Percentiles rank a stretch among this genome's conserved stretches.
These are phyloP conservation scores for Aplosporella prunicola DNA, from an alignment of 2,329 filamentous ascomycete species.

Conservation along the genomic window DNA sequence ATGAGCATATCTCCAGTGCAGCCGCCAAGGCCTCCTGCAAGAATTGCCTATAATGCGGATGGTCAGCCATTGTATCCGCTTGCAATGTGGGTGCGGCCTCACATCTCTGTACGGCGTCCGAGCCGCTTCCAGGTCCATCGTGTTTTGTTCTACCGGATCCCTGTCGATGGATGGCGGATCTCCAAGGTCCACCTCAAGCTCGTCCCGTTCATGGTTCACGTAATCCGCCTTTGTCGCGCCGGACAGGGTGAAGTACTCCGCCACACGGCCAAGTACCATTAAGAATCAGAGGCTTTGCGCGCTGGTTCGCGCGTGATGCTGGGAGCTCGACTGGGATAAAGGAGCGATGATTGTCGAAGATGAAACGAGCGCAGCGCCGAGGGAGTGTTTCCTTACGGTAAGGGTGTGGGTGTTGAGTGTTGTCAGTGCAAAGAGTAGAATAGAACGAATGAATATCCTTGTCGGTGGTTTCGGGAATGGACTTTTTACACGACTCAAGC, in stretches of 20 bases:
- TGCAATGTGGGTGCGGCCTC: constrained; percentile 13
- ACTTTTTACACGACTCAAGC: too few relatives aligned
- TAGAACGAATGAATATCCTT: too few relatives aligned
- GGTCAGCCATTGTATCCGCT: constrained; percentile 1
- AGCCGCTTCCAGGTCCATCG: constrained; percentile 32
- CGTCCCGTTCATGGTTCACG: constrained; percentile 28
- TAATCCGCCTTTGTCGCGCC: constrained; percentile 23
- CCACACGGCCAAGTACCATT: constrained; percentile 43
- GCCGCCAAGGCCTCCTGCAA: constrained; percentile 87
- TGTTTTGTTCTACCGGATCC: constrained; percentile 16
- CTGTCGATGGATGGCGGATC: constrained; percentile 18
- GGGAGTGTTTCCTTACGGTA: too few relatives aligned
- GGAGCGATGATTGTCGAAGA: too few relatives aligned
- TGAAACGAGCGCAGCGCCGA: too few relatives aligned
- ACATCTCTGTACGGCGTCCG: constrained; percentile 42
- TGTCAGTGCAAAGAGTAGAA: too few relatives aligned
- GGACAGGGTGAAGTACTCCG: constrained; percentile 35
- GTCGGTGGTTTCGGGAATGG: too few relatives aligned
- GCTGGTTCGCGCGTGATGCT: constrained; percentile 4
- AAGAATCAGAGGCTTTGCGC: constrained; percentile 16
- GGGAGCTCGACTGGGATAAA: too few relatives aligned
- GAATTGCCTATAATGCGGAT: constrained; percentile 61
- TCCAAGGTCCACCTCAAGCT: constrained; percentile 14
- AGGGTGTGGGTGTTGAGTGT: too few relatives aligned
- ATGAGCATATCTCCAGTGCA: constrained; percentile 94